A percentile compares a stretch with the other conserved stretches of the same genome.
These are phyloP conservation scores for Mucor irregularis DNA, from an alignment of 371 early-diverging fungal genomes.

Conservation along the genomic window DNA sequence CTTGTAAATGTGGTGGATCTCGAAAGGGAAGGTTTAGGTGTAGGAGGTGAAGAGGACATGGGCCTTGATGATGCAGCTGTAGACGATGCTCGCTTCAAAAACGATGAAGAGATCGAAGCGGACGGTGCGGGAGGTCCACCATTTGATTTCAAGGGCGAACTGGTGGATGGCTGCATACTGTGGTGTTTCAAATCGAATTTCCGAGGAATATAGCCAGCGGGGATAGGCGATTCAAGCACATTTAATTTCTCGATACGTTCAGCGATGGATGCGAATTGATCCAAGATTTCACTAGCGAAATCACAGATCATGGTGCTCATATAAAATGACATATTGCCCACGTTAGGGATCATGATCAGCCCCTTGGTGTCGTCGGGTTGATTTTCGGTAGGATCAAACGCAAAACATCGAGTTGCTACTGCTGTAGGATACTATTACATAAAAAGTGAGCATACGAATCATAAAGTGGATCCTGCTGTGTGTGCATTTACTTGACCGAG, in stretches of 20 bases:
- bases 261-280: constrained; percentile 44
- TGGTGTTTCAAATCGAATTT: neutral
- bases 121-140: constrained; percentile 12
- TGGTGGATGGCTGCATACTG: constrained; percentile 6
- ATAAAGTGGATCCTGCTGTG: neutral
- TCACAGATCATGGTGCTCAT: constrained; percentile 76
- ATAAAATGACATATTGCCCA: constrained; percentile 77
- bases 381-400: constrained; percentile 78
- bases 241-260: constrained; percentile 37
- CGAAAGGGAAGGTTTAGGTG: constrained; percentile 22
- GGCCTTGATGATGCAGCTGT: constrained; percentile 6
- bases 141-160: constrained; percentile 4
- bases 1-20: constrained; percentile 20
- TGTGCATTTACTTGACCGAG: constrained; percentile 56
- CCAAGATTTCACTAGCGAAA: constrained; percentile 70
- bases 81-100: constrained; percentile 25
- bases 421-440: constrained; percentile 66
- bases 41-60: constrained; percentile 25
- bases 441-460: too few species aligned
- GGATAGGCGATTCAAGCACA: constrained; percentile 40
- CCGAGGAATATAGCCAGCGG: constrained; percentile 11
- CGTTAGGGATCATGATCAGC: constrained; percentile 79
- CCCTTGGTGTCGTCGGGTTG: constrained; percentile 76
- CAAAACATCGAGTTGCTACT: constrained; percentile 76
- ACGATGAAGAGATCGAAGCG: constrained; percentile 13